These are phyloP conservation scores for Phytophthora aleatoria DNA, from an alignment of 352 stramenopile genomes.

Conservation along the genomic window DNA sequence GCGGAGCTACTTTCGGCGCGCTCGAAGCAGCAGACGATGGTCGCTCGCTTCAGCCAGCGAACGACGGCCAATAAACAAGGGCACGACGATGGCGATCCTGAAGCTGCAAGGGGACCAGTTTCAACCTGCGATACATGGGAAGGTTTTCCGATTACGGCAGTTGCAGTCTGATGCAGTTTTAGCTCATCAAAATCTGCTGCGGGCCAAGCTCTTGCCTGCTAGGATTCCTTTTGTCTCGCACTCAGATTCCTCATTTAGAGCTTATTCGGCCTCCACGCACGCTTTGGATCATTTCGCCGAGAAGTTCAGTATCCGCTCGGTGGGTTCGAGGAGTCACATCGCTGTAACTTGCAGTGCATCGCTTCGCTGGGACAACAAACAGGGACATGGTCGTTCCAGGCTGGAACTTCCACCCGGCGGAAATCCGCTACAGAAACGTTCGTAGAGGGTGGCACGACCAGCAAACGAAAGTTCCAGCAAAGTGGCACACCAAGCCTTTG, in stretches of 20 bases:
- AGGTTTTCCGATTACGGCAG: conserved; percentile 17
- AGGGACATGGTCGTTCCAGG: background rate
- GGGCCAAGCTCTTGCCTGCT: too few species aligned
- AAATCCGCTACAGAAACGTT: background rate
- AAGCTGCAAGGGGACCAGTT: conserved; percentile 8
- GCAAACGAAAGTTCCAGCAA: too few species aligned
- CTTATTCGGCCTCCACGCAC: background rate
- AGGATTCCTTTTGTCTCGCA: background rate
- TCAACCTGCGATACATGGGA: conserved; percentile 9
- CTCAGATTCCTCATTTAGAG: background rate
- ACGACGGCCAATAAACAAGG: conserved; percentile 8
- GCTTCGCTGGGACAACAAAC: background rate
- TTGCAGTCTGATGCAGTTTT: background rate
- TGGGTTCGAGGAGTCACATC: background rate
- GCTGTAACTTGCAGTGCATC: background rate
- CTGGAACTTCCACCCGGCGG: too few species aligned
- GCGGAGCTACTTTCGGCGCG: conserved; percentile 2
- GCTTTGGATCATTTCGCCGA: background rate
- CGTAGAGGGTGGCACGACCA: too few species aligned
- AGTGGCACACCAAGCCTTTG: too few species aligned
- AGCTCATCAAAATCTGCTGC: background rate
- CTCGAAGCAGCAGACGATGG: background rate
- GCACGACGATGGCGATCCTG: conserved; percentile 10
- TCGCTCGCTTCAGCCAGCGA: conserved; percentile 4
- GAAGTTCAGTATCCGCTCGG: background rate